A percentile compares a stretch with the other conserved stretches of the same genome.
These are phyloP conservation scores for Colletotrichum eleusines DNA, from an alignment of 2,329 filamentous ascomycete genomes.

Conservation along the genomic window DNA sequence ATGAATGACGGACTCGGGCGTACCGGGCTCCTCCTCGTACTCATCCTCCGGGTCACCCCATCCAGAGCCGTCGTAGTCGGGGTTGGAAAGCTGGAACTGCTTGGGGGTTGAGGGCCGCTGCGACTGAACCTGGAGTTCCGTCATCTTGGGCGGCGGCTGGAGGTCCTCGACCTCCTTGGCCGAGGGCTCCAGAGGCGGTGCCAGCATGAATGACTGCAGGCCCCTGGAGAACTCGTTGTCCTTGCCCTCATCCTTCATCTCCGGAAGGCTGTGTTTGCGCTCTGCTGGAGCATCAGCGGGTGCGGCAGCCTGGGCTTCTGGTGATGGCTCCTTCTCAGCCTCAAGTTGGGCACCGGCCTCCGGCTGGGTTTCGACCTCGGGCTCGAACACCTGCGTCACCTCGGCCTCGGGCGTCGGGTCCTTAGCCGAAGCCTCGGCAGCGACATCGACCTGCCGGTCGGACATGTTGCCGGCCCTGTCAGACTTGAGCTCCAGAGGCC, in stretches of 20 bases:
- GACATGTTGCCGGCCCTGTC: conserved; percentile 43
- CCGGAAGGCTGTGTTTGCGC: conserved; percentile 22
- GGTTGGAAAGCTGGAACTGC: conserved; percentile 65
- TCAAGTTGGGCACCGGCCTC: conserved; percentile 1
- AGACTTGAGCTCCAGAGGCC: conserved; percentile 38
- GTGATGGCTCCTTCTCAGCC: conserved; percentile 40
- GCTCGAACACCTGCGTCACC: conserved; percentile 13
- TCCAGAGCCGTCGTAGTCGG: conserved; percentile 73
- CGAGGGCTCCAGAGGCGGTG: conserved; percentile 55
- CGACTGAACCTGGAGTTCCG: conserved; percentile 52
- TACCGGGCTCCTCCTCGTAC: conserved; percentile 73
- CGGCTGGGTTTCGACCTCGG: conserved; percentile 2
- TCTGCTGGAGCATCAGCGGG: conserved; percentile 49
- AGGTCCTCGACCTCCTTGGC: conserved; percentile 47
- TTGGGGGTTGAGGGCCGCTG: conserved; percentile 64
- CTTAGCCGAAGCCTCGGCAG: conserved; percentile 30
- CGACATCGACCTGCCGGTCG: conserved; percentile 43
- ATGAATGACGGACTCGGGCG: conserved; percentile 91
- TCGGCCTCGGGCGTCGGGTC: conserved; percentile 26
- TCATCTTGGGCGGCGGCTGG: conserved; percentile 49
- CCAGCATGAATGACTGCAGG: conserved; percentile 61
- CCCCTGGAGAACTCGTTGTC: conserved; percentile 56
- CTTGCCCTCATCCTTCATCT: conserved; percentile 45
- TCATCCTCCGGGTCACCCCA: conserved; percentile 69
- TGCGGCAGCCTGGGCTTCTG: conserved; percentile 40